phyloP scores from a whole-genome alignment of 2,329 filamentous ascomycete species.

The Bipolaris sorokiniana region DNA sequence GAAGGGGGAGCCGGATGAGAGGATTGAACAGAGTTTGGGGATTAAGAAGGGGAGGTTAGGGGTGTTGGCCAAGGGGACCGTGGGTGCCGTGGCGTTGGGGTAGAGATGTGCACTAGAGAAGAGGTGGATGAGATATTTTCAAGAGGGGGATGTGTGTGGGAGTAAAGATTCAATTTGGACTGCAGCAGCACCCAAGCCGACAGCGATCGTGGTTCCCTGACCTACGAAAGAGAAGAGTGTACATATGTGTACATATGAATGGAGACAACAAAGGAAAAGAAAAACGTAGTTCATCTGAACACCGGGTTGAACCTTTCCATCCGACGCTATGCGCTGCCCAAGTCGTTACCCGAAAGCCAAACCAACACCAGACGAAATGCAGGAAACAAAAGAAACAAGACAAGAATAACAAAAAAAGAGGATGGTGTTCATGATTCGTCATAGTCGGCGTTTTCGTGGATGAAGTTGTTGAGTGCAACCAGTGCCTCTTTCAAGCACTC shows the following conservation, averaged over 20 bases:
- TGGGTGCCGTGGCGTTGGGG: slow-evolving; percentile 31
- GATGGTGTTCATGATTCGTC: slow-evolving; percentile 26
- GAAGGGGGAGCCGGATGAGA: slow-evolving; percentile 37
- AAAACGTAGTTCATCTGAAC: slow-evolving; percentile 10
- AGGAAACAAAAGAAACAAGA: slow-evolving; percentile 2
- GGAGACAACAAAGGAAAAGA: neutral
- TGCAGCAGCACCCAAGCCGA: slow-evolving; percentile 1
- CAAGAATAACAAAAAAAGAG: neutral
- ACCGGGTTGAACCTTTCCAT: slow-evolving; percentile 14
- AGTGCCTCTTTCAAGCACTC: slow-evolving; percentile 41
- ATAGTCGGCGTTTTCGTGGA: slow-evolving; percentile 44
- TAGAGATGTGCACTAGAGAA: slow-evolving; percentile 4
- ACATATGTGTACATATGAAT: slow-evolving; percentile 27
- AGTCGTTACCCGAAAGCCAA: slow-evolving; percentile 32
- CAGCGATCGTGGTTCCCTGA: slow-evolving; percentile 18
- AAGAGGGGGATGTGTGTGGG: neutral
- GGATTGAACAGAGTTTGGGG: slow-evolving; percentile 42
- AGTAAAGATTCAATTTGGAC: neutral
- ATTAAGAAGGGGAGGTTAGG: slow-evolving; percentile 44
- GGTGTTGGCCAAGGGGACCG: slow-evolving; percentile 31
- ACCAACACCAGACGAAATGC: slow-evolving; percentile 21
- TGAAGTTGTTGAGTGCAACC: slow-evolving; percentile 48
- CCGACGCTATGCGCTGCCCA: slow-evolving; percentile 30
- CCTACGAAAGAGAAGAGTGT: slow-evolving; percentile 17
- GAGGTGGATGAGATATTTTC: neutral